Conservation (phyloP, 2,329 filamentous ascomycete species). For the Apiospora arundinis region DNA sequence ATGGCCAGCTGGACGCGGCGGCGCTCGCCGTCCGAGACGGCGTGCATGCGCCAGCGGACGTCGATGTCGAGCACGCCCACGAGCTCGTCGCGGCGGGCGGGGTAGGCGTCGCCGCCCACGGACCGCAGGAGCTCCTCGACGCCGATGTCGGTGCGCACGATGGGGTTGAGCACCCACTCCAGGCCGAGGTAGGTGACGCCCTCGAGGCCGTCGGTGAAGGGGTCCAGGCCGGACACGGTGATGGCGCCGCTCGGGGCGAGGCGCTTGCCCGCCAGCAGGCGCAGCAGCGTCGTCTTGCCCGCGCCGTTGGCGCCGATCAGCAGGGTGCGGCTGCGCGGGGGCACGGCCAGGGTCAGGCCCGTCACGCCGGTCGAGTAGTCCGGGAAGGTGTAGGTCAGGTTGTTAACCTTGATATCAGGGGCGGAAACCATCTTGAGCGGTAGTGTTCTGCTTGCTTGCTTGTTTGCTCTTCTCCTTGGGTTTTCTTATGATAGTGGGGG, state of each 20-base stretch:
- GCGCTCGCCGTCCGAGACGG: constrained; percentile 91
- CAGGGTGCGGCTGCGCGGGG: constrained; percentile 83
- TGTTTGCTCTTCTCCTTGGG: neutral
- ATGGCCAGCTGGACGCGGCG: constrained; percentile 93
- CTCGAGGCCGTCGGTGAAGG: constrained; percentile 87
- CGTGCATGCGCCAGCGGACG: constrained; percentile 86
- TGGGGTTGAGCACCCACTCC: constrained; percentile 97
- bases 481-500: constrained; percentile 1
- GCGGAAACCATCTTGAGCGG: constrained; percentile 8
- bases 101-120: constrained; percentile 86
- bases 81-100: constrained; percentile 83
- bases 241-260: constrained; percentile 81
- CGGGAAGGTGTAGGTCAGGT: constrained; percentile 88
- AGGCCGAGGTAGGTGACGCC: constrained; percentile 97
- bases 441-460: neutral
- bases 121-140: constrained; percentile 84
- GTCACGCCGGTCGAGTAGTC: constrained; percentile 82
- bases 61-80: constrained; percentile 91
- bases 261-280: constrained; percentile 92
- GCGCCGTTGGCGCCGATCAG: constrained; percentile 97
- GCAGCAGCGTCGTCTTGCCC: constrained; percentile 95
- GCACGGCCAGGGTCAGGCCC: constrained; percentile 77
- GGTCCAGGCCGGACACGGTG: constrained; percentile 81
- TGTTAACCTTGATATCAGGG: constrained; percentile 73
- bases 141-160: constrained; percentile 93